Conservation (phyloP, 108 stramenopile genomes). For the Cyclotella atomus region DNA sequence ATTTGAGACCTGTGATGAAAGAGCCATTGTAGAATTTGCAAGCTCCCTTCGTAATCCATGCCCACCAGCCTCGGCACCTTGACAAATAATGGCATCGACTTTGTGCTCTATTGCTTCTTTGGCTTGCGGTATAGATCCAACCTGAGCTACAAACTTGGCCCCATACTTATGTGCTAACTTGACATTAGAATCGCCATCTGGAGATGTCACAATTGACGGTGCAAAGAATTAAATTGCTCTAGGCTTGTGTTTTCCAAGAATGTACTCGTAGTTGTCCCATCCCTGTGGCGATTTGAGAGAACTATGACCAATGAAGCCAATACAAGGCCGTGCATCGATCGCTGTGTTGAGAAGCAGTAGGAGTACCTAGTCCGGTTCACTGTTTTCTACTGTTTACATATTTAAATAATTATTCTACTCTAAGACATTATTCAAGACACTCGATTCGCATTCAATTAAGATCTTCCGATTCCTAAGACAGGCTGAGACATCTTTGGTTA, state of each 20-base stretch:
- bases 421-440: too few species aligned
- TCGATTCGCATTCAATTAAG: too few species aligned
- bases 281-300: constrained; percentile 51
- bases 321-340: too few species aligned
- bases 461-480: too few species aligned
- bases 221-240: constrained; percentile 80
- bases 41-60: constrained; percentile 76
- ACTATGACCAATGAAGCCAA: constrained; percentile 76
- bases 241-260: constrained; percentile 60
- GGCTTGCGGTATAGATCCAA: constrained; percentile 66
- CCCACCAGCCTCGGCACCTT: constrained; percentile 83
- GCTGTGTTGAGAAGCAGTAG: too few species aligned
- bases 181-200: constrained; percentile 43
- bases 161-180: constrained; percentile 61
- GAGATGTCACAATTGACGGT: constrained; percentile 47
- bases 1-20: constrained; percentile 55
- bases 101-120: constrained; percentile 58
- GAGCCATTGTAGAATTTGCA: constrained; percentile 64
- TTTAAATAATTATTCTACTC: too few species aligned
- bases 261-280: constrained; percentile 56
- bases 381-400: too few species aligned
- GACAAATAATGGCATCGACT: constrained; percentile 76
- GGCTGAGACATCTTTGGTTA: too few species aligned
- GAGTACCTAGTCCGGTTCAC: too few species aligned
- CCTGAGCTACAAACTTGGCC: constrained; percentile 69